phyloP scores from a whole-genome alignment of 257 asterid species.

The Avicennia marina region DNA sequence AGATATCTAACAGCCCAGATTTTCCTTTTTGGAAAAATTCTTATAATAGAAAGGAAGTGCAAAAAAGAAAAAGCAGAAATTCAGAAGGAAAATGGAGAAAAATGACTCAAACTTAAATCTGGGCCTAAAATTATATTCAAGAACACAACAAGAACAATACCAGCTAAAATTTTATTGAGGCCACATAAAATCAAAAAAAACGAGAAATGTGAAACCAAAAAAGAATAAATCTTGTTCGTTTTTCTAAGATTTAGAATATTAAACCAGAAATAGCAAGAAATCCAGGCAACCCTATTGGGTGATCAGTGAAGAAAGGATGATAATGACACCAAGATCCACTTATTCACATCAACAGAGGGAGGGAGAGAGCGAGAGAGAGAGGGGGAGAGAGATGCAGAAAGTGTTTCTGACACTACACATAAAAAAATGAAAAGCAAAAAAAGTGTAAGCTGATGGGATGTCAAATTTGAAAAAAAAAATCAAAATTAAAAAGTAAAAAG shows the following conservation, averaged over 20 bases:
- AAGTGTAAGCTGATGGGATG: neutral
- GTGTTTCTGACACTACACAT: neutral
- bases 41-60: neutral
- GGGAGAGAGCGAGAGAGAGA: neutral
- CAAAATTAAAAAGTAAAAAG: too few relatives aligned
- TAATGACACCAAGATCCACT: constrained; percentile 29
- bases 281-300: constrained; percentile 21
- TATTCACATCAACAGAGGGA: neutral
- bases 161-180: constrained; percentile 9
- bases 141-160: constrained; percentile 5
- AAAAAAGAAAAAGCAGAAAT: neutral
- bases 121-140: constrained; percentile 1
- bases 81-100: neutral
- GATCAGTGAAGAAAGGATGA: constrained; percentile 7
- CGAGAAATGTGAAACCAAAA: neutral
- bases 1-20: constrained; percentile 12
- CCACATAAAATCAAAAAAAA: constrained; percentile 4
- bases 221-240: neutral
- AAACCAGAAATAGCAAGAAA: constrained; percentile 7
- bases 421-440: constrained; percentile 3
- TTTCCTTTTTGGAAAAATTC: neutral
- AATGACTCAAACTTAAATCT: constrained; percentile 24
- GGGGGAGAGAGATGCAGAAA: too few relatives aligned
- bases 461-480: constrained; percentile 7
- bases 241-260: neutral